Base-by-base conservation (phyloP, 176 grass and related monocot species). In the Musa acuminata region DNA sequence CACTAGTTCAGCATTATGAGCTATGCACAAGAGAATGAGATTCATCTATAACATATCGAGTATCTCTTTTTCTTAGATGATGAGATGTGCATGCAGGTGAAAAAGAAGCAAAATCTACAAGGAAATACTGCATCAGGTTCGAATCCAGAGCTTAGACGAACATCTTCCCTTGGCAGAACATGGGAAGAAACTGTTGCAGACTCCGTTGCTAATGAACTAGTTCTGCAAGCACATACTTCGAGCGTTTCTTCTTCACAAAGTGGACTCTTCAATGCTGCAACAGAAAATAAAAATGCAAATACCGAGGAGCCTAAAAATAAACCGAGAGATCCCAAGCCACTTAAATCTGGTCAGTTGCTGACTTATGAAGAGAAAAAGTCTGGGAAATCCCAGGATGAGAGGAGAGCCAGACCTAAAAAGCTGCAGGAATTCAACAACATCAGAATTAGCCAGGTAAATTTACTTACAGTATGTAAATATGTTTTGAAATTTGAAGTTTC, bases 121-220 rank as follows among this genome's bases (percentile, higher is more conserved):
- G 72, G 22, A 12, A 75, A 75, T 72, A 60, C 52, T 71, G 12
- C 55, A 60, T 77, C 54, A 17, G 75, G 81, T 79, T 83, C 85
- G 35, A 92, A 92, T 71, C 76, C 89, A 71, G 85, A 90, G 82
- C 82, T 96, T 80, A 84, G 88, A 82, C 79, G 92, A 69, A 87
- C 92, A 71, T 96, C 92, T 84, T 96, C 92, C 20, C 88, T 90
- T 74, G 94, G 92, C 83, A 82, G 83, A 68, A 83, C 87, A 62
- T 98, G 94, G 94, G 94, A 98, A 85, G 94, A 98, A 85, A 89
- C 90, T 68, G 85, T 98, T 72, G 94, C 94, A 10, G 94, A 98
- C 29, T 91, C 94, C 73, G 85, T 97, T 64, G 85, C 94, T 72
- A 93, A 97, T 29, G 94, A 97, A 83, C 84, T 97, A 57, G 75